Conservation (phyloP, 805 yeast genomes). For the Candida glaebosa region DNA sequence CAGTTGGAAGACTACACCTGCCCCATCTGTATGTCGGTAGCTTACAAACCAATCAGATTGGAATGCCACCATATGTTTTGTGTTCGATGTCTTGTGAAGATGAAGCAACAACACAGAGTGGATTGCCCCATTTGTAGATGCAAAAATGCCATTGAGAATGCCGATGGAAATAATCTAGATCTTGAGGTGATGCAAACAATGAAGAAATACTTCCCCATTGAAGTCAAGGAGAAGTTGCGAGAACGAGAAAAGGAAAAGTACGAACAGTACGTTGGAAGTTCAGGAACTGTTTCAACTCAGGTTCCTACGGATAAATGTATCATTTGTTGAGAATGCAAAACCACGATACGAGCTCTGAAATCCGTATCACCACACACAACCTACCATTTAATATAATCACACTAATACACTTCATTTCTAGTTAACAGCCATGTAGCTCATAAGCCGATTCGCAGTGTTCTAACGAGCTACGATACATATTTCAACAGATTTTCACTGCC, state of each 20-base stretch:
- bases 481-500: too few species aligned
- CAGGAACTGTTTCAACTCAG: background rate
- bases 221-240: slow-evolving; percentile 57
- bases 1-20: slow-evolving; percentile 75
- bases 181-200: slow-evolving; percentile 47
- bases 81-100: slow-evolving; percentile 64
- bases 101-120: slow-evolving; percentile 55
- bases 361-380: too few species aligned
- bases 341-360: background rate
- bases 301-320: background rate
- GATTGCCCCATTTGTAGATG: slow-evolving; percentile 68
- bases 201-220: slow-evolving; percentile 61
- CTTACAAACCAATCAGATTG: slow-evolving; percentile 67
- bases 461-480: too few species aligned
- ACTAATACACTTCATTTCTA: background rate
- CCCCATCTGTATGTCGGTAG: slow-evolving; percentile 67
- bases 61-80: slow-evolving; percentile 69
- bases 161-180: slow-evolving; percentile 62
- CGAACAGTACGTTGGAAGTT: slow-evolving; percentile 15
- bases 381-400: too few species aligned
- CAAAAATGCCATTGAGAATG: slow-evolving; percentile 48
- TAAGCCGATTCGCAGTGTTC: too few species aligned
- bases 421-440: too few species aligned
- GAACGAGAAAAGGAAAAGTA: slow-evolving; percentile 46
- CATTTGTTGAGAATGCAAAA: background rate